phyloP scores from a whole-genome alignment of 805 yeast species.

The Barnettozyma sucrosica region DNA sequence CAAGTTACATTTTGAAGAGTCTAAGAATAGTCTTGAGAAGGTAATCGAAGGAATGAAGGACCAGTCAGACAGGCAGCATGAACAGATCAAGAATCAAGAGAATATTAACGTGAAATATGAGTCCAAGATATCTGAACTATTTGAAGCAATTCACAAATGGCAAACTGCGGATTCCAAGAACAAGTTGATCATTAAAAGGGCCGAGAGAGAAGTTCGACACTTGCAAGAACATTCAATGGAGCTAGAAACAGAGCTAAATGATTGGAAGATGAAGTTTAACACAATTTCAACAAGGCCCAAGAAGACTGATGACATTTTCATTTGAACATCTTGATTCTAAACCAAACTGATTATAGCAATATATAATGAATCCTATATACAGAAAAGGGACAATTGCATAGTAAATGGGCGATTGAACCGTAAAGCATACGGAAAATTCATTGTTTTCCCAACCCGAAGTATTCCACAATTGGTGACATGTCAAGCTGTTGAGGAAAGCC shows the following conservation, averaged over 20 bases:
- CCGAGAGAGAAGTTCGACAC: constrained; percentile 52
- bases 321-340: constrained; percentile 9
- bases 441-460: constrained; percentile 52
- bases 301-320: constrained; percentile 23
- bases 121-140: constrained; percentile 42
- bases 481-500: constrained; percentile 84
- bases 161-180: constrained; percentile 42
- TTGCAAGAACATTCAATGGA: constrained; percentile 46
- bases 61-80: constrained; percentile 45
- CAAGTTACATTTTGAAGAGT: constrained; percentile 48
- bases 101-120: constrained; percentile 56
- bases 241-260: constrained; percentile 51
- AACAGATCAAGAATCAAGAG: constrained; percentile 45
- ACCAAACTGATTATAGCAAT: too few relatives aligned
- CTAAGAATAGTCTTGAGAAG: constrained; percentile 44
- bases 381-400: background rate
- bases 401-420: background rate
- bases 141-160: constrained; percentile 36
- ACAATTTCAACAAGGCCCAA: constrained; percentile 18
- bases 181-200: constrained; percentile 36
- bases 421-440: background rate
- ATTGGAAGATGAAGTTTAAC: constrained; percentile 43
- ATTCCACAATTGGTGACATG: constrained; percentile 53
- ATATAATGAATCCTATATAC: background rate
- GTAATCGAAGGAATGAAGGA: constrained; percentile 47